These are phyloP conservation scores for Cinnamomum chago DNA, from an alignment of 164 flowering plant genomes.

Conservation along the genomic window DNA sequence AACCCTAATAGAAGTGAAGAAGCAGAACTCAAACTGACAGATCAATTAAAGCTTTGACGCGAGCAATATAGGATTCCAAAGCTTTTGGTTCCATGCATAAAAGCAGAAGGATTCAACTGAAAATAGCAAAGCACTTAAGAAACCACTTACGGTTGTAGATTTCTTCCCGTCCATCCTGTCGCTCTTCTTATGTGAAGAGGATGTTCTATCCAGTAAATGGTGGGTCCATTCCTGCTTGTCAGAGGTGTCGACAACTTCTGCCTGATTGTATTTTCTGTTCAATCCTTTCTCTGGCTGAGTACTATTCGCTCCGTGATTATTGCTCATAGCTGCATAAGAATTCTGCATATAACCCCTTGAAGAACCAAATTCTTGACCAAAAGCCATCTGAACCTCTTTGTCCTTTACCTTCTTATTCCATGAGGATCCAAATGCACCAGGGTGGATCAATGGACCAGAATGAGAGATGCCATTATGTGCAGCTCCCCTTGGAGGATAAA, in stretches of 20 bases:
- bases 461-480: constrained; percentile 22
- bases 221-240: constrained; percentile 42
- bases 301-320: constrained; percentile 24
- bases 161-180: constrained; percentile 33
- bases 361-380: constrained; percentile 17
- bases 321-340: constrained; percentile 42
- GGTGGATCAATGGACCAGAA: constrained; percentile 30
- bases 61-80: neutral
- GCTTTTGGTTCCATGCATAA: neutral
- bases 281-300: constrained; percentile 25
- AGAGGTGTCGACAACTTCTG: constrained; percentile 40
- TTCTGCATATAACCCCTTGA: constrained; percentile 29
- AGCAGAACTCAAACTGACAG: too few relatives aligned
- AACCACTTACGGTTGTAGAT: constrained; percentile 30
- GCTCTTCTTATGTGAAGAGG: constrained; percentile 42
- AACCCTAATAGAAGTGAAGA: too few relatives aligned
- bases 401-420: constrained; percentile 17
- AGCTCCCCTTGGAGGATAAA: constrained; percentile 43
- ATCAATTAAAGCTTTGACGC: too few relatives aligned
- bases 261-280: constrained; percentile 25
- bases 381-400: constrained; percentile 19
- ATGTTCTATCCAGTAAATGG: constrained; percentile 39
- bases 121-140: neutral
- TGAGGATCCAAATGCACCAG: constrained; percentile 19
- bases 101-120: neutral